These are phyloP conservation scores for Exophiala alcalophila DNA, from an alignment of 2,329 filamentous ascomycete species.

Conservation along the genomic window DNA sequence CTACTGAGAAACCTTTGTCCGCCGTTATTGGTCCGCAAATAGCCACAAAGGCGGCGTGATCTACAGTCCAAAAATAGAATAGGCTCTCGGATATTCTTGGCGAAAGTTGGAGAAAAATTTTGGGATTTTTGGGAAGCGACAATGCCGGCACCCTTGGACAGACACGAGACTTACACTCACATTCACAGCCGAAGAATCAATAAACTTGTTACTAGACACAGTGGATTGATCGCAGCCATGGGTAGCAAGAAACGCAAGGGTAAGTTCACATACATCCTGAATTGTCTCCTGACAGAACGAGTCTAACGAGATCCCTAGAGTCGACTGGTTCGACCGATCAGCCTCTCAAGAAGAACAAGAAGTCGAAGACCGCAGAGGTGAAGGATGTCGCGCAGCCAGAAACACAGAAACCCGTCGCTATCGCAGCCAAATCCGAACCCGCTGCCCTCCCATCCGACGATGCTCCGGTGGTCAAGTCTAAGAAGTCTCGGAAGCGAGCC, in stretches of 20 bases:
- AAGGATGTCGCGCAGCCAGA: conserved; percentile 35
- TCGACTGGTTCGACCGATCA: conserved; percentile 16
- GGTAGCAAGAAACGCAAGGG: conserved; percentile 31
- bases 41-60: too few relatives aligned
- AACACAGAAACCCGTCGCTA: conserved; percentile 29
- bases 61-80: too few relatives aligned
- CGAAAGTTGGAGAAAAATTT: conserved; percentile 18
- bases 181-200: background rate
- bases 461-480: conserved; percentile 36
- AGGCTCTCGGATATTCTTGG: conserved; percentile 1
- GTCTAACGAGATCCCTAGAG: conserved; percentile 13
- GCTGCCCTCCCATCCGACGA: conserved; percentile 33
- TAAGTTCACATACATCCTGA: conserved; percentile 4
- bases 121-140: background rate
- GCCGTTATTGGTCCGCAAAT: too few relatives aligned
- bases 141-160: background rate
- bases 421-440: conserved; percentile 16
- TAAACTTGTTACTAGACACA: too few relatives aligned
- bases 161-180: background rate
- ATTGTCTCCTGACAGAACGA: background rate
- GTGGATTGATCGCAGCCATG: conserved; percentile 17
- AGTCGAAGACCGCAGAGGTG: conserved; percentile 35
- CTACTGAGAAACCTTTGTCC: too few relatives aligned
- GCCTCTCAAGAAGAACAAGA: conserved; percentile 55
- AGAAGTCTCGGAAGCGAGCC: conserved; percentile 48